These are phyloP conservation scores for Barnettozyma hawaiiensis DNA, from an alignment of 1,139 yeast genomes.

Conservation along the genomic window DNA sequence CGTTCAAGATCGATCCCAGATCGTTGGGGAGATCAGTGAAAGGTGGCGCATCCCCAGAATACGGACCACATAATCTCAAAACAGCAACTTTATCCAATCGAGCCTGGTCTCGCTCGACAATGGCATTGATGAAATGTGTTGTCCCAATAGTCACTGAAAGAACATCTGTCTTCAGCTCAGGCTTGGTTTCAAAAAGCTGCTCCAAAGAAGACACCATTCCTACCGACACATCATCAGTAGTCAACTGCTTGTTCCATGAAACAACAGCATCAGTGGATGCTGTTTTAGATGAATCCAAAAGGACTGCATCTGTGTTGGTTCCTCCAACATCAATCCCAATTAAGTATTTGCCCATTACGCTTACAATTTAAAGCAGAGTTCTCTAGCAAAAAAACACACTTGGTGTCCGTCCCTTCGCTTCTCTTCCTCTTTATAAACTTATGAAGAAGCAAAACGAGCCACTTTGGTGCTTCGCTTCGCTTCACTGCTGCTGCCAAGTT, in stretches of 20 bases:
- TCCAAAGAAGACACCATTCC: conserved; percentile 37
- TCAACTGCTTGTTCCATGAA: conserved; percentile 37
- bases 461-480: too few relatives aligned
- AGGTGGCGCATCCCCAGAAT: conserved; percentile 33
- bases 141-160: conserved; percentile 39
- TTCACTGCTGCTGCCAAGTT: too few relatives aligned
- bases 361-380: too few relatives aligned
- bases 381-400: too few relatives aligned
- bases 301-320: conserved; percentile 43
- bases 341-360: conserved; percentile 14
- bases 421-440: too few relatives aligned
- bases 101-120: conserved; percentile 36
- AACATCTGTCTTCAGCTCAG: conserved; percentile 26
- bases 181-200: conserved; percentile 25
- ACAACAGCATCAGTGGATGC: conserved; percentile 31
- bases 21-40: conserved; percentile 39
- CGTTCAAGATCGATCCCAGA: conserved; percentile 29
- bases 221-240: conserved; percentile 39
- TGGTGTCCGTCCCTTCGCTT: too few relatives aligned
- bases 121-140: conserved; percentile 42
- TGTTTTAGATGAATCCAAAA: conserved; percentile 32
- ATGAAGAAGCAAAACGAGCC: too few relatives aligned
- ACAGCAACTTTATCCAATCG: conserved; percentile 38
- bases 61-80: conserved; percentile 36
- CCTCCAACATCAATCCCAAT: conserved; percentile 46